These are phyloP conservation scores for Ophiosphaerella herpotricha DNA, from an alignment of 2,329 filamentous ascomycete species.

Conservation along the genomic window DNA sequence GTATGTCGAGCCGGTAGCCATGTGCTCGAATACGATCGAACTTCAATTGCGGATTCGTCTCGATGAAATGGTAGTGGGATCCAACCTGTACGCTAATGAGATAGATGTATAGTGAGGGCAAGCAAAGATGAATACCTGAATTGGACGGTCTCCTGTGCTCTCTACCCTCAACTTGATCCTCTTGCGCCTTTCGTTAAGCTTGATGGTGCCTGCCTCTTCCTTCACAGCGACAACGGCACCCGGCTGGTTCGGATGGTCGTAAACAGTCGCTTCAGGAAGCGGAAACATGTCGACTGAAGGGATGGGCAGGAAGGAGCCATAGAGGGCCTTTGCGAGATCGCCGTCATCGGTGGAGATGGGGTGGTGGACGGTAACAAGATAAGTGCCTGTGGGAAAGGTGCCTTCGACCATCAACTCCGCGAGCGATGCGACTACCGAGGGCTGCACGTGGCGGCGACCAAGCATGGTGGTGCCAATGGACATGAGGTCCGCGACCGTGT, in stretches of 20 bases:
- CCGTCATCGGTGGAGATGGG: conserved; percentile 86
- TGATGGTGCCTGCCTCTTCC: conserved; percentile 65
- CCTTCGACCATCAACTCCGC: conserved; percentile 90
- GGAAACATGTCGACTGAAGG: conserved; percentile 72
- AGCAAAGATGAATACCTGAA: conserved; percentile 65
- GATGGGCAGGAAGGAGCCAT: conserved; percentile 86
- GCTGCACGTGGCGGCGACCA: conserved; percentile 86
- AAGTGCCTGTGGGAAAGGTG: conserved; percentile 87
- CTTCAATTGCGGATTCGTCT: conserved; percentile 86
- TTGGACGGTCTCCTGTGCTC: conserved; percentile 85
- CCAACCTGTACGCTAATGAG: conserved; percentile 61
- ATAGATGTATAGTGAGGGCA: not conserved
- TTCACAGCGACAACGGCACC: conserved; percentile 78
- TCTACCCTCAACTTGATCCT: conserved; percentile 77
- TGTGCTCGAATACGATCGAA: conserved; percentile 86
- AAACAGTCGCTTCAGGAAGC: conserved; percentile 66
- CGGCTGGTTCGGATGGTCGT: conserved; percentile 70
- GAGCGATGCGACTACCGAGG: conserved; percentile 77
- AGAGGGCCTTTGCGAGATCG: conserved; percentile 82
- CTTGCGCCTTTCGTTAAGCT: conserved; percentile 74
- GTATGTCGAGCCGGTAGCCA: conserved; percentile 85
- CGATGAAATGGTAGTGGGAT: conserved; percentile 95
- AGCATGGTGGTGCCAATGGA: conserved; percentile 87
- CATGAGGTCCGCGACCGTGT: conserved; percentile 94
- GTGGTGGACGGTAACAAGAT: conserved; percentile 91